Conservation (phyloP, 805 yeast species). For the Candida hungchunana region DNA sequence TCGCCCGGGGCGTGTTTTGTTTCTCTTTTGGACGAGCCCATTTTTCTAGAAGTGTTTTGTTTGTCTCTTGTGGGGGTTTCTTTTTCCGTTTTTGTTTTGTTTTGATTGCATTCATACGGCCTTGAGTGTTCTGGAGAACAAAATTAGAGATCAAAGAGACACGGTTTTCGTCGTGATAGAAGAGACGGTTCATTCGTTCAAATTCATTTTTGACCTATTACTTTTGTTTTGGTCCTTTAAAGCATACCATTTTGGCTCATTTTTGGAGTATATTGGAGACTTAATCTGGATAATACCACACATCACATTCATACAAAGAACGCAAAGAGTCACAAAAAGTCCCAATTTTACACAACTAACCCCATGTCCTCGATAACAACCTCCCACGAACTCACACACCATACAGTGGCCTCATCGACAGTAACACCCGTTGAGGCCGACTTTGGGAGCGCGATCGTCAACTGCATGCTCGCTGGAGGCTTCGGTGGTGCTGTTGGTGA, state of each 20-base stretch:
- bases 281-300: not conserved
- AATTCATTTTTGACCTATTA: no score
- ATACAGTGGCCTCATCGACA: conserved; percentile 17
- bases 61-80: no score
- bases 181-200: no score
- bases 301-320: not conserved
- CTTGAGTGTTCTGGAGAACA: no score
- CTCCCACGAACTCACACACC: conserved; percentile 8
- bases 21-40: no score
- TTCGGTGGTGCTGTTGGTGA: conserved; percentile 94
- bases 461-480: conserved; percentile 85
- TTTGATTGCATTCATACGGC: no score
- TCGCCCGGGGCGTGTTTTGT: no score
- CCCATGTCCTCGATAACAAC: conserved; percentile 15
- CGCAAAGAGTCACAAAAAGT: not conserved
- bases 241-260: not conserved
- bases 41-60: no score
- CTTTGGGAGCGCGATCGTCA: conserved; percentile 37
- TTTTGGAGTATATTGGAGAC: not conserved
- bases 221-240: not conserved
- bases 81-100: no score
- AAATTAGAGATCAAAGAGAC: no score
- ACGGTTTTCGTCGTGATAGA: no score
- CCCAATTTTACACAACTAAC: no score
- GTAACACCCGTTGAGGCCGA: conserved; percentile 13